Evolutionary conservation across 2,329 filamentous ascomycete genomes (phyloP).

Genomic region (Colletotrichum higginsianum): DNA sequence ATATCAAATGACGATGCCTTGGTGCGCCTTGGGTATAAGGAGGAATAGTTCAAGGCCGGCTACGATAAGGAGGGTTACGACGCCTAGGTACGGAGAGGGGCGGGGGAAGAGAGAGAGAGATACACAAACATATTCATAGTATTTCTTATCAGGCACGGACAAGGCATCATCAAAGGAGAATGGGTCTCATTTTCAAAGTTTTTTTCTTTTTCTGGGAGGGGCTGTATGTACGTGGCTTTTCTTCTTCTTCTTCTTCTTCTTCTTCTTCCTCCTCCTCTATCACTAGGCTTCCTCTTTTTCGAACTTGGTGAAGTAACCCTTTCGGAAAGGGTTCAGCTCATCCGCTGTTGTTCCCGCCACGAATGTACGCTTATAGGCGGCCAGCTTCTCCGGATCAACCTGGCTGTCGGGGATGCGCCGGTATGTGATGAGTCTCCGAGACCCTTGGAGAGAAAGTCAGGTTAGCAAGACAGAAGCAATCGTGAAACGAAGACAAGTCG

Average conservation of each 20-base stretch:
- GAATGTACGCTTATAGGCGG: slow-evolving; percentile 48
- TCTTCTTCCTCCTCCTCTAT: slow-evolving; percentile 14
- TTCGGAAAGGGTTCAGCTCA: slow-evolving; percentile 73
- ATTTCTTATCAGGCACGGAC: slow-evolving; percentile 33
- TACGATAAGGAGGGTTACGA: slow-evolving; percentile 8
- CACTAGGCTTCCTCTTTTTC: slow-evolving; percentile 50
- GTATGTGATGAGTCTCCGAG: slow-evolving; percentile 90
- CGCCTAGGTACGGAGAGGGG: slow-evolving; percentile 2
- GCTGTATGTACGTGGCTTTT: slow-evolving; percentile 34
- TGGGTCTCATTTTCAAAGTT: slow-evolving; percentile 7
- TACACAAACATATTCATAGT: slow-evolving; percentile 1
- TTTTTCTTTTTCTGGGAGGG: too few species aligned
- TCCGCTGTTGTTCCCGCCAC: slow-evolving; percentile 66
- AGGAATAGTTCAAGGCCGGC: slow-evolving; percentile 18
- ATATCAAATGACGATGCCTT: slow-evolving; percentile 39
- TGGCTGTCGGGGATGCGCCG: slow-evolving; percentile 75
- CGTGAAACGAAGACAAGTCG: not conserved
- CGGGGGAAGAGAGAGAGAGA: not conserved
- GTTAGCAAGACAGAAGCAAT: slow-evolving; percentile 1
- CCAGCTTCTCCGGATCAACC: slow-evolving; percentile 63
- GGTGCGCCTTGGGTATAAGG: slow-evolving; percentile 32
- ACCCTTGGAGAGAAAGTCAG: slow-evolving; percentile 71
- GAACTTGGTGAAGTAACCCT: slow-evolving; percentile 72
- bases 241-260: not conserved
- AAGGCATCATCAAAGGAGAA: slow-evolving; percentile 38